Percentiles rank a stretch among this genome's conserved stretches.
These are phyloP conservation scores for Hypoxylon fragiforme DNA, from an alignment of 495 filamentous ascomycete genomes.

Conservation along the genomic window DNA sequence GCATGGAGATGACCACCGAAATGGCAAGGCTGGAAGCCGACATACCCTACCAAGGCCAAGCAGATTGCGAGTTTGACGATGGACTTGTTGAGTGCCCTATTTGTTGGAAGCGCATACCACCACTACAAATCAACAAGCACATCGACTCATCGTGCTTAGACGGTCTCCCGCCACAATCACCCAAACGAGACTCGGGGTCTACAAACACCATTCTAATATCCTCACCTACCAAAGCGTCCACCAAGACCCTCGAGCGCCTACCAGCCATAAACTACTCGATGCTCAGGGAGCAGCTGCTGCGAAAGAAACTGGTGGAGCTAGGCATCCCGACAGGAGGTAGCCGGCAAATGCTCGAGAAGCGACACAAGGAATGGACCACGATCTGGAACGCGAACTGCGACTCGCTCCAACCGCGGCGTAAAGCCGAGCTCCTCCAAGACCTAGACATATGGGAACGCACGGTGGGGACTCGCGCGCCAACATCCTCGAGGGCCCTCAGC, in stretches of 20 bases:
- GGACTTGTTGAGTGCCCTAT: conserved; percentile 83
- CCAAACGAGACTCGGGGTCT: conserved; percentile 33
- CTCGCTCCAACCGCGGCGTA: conserved; percentile 68
- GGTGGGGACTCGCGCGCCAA: conserved; percentile 56
- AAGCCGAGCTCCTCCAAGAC: conserved; percentile 72
- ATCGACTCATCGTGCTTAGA: conserved; percentile 65
- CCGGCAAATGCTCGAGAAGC: conserved; percentile 66
- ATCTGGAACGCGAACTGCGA: conserved; percentile 98
- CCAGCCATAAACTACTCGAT: conserved; percentile 80
- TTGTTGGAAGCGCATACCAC: conserved; percentile 76
- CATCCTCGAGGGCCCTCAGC: conserved; percentile 31
- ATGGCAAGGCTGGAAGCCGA: conserved; percentile 44
- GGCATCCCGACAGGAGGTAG: conserved; percentile 76
- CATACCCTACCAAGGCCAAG: conserved; percentile 35
- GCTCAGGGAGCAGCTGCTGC: conserved; percentile 72
- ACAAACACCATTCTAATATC: conserved; percentile 19
- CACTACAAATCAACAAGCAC: conserved; percentile 71
- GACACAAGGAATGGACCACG: conserved; percentile 93
- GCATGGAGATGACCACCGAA: conserved; percentile 40
- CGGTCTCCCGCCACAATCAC: conserved; percentile 39
- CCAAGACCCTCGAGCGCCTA: conserved; percentile 55
- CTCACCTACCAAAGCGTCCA: conserved; percentile 14
- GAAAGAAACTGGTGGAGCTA: conserved; percentile 78
- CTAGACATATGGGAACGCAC: conserved; percentile 84
- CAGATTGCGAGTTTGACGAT: conserved; percentile 57